Evolutionary conservation across 495 filamentous ascomycete genomes (phyloP), one percentile per base, ranked within the genome.

Genomic region (Talaromyces thailandensis): DNA sequence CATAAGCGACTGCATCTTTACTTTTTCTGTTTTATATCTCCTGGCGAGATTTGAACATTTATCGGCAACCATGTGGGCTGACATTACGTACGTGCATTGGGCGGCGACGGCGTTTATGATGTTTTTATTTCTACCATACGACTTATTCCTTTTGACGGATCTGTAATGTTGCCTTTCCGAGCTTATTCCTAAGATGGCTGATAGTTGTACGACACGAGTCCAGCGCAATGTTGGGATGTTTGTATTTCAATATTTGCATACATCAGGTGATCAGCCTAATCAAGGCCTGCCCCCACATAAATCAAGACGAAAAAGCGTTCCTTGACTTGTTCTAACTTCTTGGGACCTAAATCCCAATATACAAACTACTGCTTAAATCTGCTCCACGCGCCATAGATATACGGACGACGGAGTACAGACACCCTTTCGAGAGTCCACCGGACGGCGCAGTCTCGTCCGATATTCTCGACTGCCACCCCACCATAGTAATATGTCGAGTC

Each of bases 21-120:
- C 12, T 60, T 64, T 62, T 55, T 63, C 37, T 58, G n/a, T 40
- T 48, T 18, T 14, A 40, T 24, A 55, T 65, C 60, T 62, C 61
- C 61, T 61, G 51, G 51, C 16, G 25, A 35, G 35, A 48, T 45
- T 21, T 31, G 28, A 18, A 25, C 28, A 21, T 65, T 60, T 61
- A 31, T 32, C 48, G 40, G 60, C 32, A 37, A 55, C 48, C 11
- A 18, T 35, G 24, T 35, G 55, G 24, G 29, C 55, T 57, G 55
- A 57, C 12, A 31, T 8, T 23, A 57, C 29, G 29, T 12, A 57
- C 29, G 24, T 57, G 55, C 55, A 57, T 57, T 57, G 26, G 26
- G 18, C 18, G 26, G 52, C 25, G 25, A 25, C 48, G 48, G 51
- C 51, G 51, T 55, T 55, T 28, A 11, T 14, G 23, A 16, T 55